Percentiles rank a stretch among this genome's conserved stretches.
Conservation (phyloP, 176 grass and related monocot species). For the Rhynchospora breviuscula region DNA sequence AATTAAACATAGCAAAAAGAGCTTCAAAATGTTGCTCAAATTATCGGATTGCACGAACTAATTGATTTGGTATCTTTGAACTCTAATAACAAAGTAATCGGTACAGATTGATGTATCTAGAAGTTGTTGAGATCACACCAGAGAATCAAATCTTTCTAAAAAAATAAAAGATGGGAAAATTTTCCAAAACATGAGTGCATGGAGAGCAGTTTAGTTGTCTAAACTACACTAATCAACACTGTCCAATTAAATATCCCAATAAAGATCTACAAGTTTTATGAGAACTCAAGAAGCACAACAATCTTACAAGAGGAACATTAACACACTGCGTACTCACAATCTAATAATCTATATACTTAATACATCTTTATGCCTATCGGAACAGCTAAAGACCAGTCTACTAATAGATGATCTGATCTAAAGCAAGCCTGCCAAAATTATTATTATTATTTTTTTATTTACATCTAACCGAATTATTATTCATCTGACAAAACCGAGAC, state of each 20-base stretch:
- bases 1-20: not conserved
- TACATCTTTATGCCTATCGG: not conserved
- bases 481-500: slow-evolving; percentile 48
- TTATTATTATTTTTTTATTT: not conserved
- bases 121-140: not conserved
- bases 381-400: not conserved
- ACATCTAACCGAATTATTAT: slow-evolving; percentile 15
- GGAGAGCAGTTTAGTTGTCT: slow-evolving; percentile 1
- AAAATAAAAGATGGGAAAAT: not conserved
- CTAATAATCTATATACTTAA: not conserved
- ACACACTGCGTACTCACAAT: not conserved
- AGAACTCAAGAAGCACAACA: not conserved
- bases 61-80: not conserved
- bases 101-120: not conserved
- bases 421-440: slow-evolving; percentile 4
- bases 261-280: not conserved
- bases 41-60: not conserved
- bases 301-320: not conserved
- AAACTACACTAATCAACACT: slow-evolving; percentile 25
- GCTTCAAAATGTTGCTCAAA: not conserved
- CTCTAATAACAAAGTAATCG: not conserved
- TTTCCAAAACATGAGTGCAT: not conserved
- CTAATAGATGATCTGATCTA: slow-evolving; percentile 16
- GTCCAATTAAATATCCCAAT: not conserved
- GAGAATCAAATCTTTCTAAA: not conserved